These are phyloP conservation scores for Lyophyllum semitale DNA, from an alignment of 768 basidiomycete genomes.

Conservation along the genomic window DNA sequence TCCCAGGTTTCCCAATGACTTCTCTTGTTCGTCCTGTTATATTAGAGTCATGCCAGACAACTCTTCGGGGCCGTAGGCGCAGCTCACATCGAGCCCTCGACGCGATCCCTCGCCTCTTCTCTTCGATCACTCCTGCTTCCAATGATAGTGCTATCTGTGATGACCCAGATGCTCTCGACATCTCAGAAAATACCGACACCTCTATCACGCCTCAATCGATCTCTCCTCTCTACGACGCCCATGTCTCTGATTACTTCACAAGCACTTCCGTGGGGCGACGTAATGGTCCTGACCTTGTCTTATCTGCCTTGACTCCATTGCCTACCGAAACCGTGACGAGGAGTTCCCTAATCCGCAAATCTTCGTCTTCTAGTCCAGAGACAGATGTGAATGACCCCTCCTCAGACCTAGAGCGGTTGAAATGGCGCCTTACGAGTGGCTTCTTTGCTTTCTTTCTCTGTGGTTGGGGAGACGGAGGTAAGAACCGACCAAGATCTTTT, in stretches of 20 bases:
- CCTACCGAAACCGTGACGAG: conserved; percentile 22
- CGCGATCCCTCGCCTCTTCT: conserved; percentile 29
- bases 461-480: conserved; percentile 57
- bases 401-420: conserved; percentile 29
- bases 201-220: conserved; percentile 15
- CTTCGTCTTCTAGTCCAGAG: conserved; percentile 15
- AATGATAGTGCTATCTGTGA: conserved; percentile 35
- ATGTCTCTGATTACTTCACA: conserved; percentile 33
- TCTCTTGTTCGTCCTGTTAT: conserved; percentile 34
- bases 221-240: conserved; percentile 31
- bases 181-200: not conserved
- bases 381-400: not conserved
- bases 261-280: conserved; percentile 34
- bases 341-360: conserved; percentile 21
- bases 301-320: conserved; percentile 20
- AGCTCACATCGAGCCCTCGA: conserved; percentile 37
- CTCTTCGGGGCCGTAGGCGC: conserved; percentile 38
- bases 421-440: conserved; percentile 42
- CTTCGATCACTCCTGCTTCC: conserved; percentile 10
- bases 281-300: conserved; percentile 21
- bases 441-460: conserved; percentile 49
- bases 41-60: conserved; percentile 35
- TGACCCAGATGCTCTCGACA: conserved; percentile 22
- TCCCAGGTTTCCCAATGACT: conserved; percentile 21
- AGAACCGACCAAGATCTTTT: conserved; percentile 1